Conservation (phyloP, 352 stramenopile species). For the Globisporangium acanthophoron region DNA sequence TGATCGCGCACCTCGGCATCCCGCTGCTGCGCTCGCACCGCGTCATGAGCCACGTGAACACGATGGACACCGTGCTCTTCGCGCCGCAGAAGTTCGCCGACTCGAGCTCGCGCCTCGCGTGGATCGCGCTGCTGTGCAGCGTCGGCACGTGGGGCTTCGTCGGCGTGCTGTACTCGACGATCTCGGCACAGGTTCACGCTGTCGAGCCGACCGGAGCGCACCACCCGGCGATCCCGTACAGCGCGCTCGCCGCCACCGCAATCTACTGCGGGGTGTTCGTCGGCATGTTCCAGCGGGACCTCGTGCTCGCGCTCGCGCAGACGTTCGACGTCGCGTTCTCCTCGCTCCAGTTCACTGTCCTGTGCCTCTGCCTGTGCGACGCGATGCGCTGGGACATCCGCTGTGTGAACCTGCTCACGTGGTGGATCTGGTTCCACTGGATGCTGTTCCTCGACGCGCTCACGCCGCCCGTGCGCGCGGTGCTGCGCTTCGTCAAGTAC, state of each 20-base stretch:
- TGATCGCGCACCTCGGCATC: not conserved
- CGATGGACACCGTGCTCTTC: slow-evolving; percentile 6
- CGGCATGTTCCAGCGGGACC: slow-evolving; percentile 14
- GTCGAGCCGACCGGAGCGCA: not conserved
- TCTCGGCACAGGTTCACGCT: slow-evolving; percentile 10
- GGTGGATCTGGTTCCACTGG: slow-evolving; percentile 48
- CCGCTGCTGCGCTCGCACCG: slow-evolving; percentile 15
- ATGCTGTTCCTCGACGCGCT: slow-evolving; percentile 39
- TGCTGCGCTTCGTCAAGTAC: slow-evolving; percentile 22
- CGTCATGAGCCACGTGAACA: slow-evolving; percentile 11
- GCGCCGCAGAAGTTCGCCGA: not conserved
- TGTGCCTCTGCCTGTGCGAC: slow-evolving; percentile 20
- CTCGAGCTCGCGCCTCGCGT: not conserved
- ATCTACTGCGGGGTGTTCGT: slow-evolving; percentile 13
- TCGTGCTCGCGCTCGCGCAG: slow-evolving; percentile 14
- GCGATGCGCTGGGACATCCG: slow-evolving; percentile 26
- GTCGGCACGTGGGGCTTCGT: slow-evolving; percentile 14
- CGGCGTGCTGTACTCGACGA: slow-evolving; percentile 3
- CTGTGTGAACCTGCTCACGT: slow-evolving; percentile 29
- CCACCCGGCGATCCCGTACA: slow-evolving; percentile 1
- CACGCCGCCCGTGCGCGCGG: slow-evolving; percentile 21
- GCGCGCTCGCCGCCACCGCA: slow-evolving; percentile 11
- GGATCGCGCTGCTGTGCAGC: slow-evolving; percentile 8
- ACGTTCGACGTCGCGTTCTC: slow-evolving; percentile 24
- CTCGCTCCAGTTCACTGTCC: slow-evolving; percentile 15